Percentiles rank a stretch among this genome's conserved stretches.
Evolutionary conservation across 1,284 basidiomycete genomes (phyloP).

Genomic region (Ceratobasidium sp.): DNA sequence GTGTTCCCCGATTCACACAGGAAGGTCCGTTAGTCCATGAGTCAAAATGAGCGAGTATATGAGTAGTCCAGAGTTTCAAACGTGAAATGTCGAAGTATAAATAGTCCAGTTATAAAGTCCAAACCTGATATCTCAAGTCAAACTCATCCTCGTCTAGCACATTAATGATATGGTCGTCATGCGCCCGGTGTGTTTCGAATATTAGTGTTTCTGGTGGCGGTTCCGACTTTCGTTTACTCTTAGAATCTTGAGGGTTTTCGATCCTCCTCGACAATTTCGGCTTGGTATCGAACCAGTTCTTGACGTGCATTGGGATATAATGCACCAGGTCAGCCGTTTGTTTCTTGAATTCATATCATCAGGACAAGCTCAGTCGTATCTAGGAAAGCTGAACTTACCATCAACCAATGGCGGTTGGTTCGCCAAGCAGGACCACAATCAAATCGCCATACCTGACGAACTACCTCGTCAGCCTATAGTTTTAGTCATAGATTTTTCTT

Average conservation of each 20-base stretch:
- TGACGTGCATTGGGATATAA: constrained; percentile 9
- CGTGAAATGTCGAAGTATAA: not conserved
- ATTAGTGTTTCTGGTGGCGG: not conserved
- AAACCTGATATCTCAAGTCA: constrained; percentile 24
- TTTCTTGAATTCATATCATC: not conserved
- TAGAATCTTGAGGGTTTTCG: not conserved
- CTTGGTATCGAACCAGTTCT: constrained; percentile 7
- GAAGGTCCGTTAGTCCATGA: too few species aligned
- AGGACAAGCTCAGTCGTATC: not conserved
- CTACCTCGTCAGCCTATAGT: not conserved
- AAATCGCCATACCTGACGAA: constrained; percentile 7
- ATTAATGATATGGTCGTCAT: constrained; percentile 22
- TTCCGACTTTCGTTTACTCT: not conserved
- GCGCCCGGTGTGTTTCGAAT: not conserved
- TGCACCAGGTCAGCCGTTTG: constrained; percentile 2
- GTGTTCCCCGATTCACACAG: too few species aligned
- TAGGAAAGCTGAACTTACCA: not conserved
- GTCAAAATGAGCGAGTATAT: not conserved
- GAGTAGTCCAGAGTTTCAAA: not conserved
- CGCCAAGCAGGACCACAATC: constrained; percentile 24
- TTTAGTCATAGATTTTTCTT: too few species aligned
- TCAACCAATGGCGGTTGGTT: constrained; percentile 11
- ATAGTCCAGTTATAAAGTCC: not conserved
- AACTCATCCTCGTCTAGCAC: constrained; percentile 18
- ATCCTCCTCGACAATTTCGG: not conserved